Evolutionary conservation across 2,329 filamentous ascomycete genomes (phyloP).

Genomic region (Dactylonectria estremocensis): DNA sequence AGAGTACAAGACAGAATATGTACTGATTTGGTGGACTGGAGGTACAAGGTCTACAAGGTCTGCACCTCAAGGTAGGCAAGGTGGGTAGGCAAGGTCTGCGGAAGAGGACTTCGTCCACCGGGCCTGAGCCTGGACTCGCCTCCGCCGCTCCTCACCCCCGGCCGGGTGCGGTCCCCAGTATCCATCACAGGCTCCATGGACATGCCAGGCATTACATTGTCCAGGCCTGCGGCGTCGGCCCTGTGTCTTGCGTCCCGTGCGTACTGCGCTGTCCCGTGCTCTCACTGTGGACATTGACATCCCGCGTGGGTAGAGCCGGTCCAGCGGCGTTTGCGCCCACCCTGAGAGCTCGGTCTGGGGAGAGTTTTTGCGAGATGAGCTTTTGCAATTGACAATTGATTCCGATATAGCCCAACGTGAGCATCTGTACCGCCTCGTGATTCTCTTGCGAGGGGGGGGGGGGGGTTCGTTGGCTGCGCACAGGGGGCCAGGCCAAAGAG

Average conservation of each 20-base stretch:
- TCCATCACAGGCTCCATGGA: not conserved
- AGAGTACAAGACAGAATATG: constrained; percentile 3
- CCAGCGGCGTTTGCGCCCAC: constrained; percentile 23
- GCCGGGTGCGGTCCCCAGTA: not conserved
- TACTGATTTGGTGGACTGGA: constrained; percentile 3
- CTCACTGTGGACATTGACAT: no score
- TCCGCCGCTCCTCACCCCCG: not conserved
- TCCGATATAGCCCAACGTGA: not conserved
- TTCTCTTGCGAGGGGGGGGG: constrained; percentile 6
- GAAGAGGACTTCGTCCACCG: not conserved
- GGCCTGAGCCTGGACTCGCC: constrained; percentile 7
- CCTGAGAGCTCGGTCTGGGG: constrained; percentile 5
- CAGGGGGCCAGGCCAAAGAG: constrained; percentile 21
- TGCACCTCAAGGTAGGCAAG: not conserved
- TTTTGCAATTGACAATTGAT: no score
- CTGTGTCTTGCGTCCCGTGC: no score
- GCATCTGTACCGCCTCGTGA: constrained; percentile 33
- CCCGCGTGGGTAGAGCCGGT: constrained; percentile 25
- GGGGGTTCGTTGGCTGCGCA: no score
- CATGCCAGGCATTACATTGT: not conserved
- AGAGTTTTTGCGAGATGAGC: no score
- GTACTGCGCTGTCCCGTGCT: not conserved
- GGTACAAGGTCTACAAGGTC: constrained; percentile 9
- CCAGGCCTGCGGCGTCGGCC: no score
- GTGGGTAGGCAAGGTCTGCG: not conserved